Conservation (phyloP, 257 asterid genomes). For the Solanum tarapatanum region DNA sequence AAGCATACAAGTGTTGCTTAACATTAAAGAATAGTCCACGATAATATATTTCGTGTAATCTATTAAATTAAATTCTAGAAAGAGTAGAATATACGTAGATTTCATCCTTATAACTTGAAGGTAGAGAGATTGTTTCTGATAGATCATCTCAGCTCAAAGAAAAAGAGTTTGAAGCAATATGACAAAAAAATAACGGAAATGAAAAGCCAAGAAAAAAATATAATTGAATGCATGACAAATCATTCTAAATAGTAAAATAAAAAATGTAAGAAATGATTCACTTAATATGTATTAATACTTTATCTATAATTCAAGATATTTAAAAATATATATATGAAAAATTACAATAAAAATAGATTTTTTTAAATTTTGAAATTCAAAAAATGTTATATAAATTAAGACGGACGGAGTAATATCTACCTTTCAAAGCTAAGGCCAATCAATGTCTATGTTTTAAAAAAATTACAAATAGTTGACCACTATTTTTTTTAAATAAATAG, state of each 20-base stretch:
- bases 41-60: too few species aligned
- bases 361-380: fast-evolving
- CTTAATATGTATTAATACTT: too few species aligned
- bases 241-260: neutral
- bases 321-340: too few species aligned
- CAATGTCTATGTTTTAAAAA: neutral
- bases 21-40: neutral
- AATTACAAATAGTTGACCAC: neutral
- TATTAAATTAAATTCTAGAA: too few species aligned
- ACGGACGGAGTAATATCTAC: neutral
- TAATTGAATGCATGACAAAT: neutral
- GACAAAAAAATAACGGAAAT: neutral
- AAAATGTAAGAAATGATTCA: neutral
- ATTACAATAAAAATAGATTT: too few species aligned
- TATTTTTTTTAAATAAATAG: neutral
- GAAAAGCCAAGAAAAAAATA: neutral
- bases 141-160: neutral
- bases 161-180: neutral
- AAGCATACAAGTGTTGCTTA: neutral
- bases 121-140: too few species aligned
- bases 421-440: neutral
- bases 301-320: neutral
- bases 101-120: too few species aligned
- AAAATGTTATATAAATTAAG: neutral
- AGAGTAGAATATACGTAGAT: too few species aligned